phyloP scores from a whole-genome alignment of 2,329 filamentous ascomycete genomes.

The Allantophomopsis cytisporea region DNA sequence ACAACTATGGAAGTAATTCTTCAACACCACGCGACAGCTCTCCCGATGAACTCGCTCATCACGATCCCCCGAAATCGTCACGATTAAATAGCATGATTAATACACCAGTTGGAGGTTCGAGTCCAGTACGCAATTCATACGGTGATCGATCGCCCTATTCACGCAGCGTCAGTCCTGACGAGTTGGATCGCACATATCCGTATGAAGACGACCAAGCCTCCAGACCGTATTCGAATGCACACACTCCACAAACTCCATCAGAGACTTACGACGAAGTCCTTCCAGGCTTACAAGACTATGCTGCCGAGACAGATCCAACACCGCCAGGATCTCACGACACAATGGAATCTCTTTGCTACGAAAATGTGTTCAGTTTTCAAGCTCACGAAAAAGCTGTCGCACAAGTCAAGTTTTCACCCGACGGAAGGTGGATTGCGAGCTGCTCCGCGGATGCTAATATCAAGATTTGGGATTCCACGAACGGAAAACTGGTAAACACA shows the following conservation, averaged over 20 bases:
- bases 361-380: conserved; percentile 28
- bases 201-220: conserved; percentile 1
- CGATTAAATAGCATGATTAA: conserved; percentile 7
- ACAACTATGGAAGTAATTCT: conserved; percentile 21
- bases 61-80: conserved; percentile 11
- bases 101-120: no score
- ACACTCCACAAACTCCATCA: no score
- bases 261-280: no score
- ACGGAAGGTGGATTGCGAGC: conserved; percentile 80
- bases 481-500: conserved; percentile 71
- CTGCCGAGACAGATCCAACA: conserved; percentile 6
- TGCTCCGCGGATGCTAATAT: conserved; percentile 81
- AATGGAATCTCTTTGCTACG: background rate
- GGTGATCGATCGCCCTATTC: no score
- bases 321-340: background rate
- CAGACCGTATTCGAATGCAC: conserved; percentile 7
- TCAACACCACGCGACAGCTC: conserved; percentile 28
- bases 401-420: conserved; percentile 80
- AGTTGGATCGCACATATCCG: conserved; percentile 14
- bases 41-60: conserved; percentile 25
- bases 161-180: conserved; percentile 9
- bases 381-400: conserved; percentile 73
- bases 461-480: conserved; percentile 77
- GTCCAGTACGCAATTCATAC: no score
- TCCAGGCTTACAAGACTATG: background rate